Evolutionary conservation across 2,329 filamentous ascomycete genomes (phyloP), one percentile per base, ranked within the genome.

Genomic region (Fusarium armeniacum): DNA sequence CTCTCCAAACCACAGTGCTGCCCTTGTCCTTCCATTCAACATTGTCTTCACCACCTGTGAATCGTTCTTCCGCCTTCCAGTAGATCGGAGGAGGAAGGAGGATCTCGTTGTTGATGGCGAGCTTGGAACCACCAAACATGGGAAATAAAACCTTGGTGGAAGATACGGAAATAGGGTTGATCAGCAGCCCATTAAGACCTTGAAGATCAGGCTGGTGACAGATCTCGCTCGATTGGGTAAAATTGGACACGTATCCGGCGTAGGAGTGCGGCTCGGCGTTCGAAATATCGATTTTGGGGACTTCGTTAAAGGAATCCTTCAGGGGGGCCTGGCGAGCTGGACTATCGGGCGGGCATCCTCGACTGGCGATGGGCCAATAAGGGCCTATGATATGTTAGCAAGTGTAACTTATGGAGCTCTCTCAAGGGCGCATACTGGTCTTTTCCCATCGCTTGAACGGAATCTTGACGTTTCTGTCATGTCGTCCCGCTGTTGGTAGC

Each of bases 61-160:
- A 91, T 3, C 88, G 84, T 49, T 87, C 84, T 55, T 91, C 88
- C 20, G 86, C 84, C 61, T 84, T 83, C 84, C 88, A 91, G 78
- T 92, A 91, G 85, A 91, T 90, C 51, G 89, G 88, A 1, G 90
- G 88, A 0, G 90, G 90, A 18, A 92, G 85, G 16, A 91, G 82
- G 64, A 92, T 91, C 69, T 92, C 90, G 74, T 90, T 91, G 80
- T 92, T 91, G 67, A 90, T 85, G 20, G 85, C 84, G 38, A 91
- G 81, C 75, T 92, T 92, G 78, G 89, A 91, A 62, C 90, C 90
- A 44, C 89, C 87, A 67, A 92, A 91, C 75, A 92, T 82, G 22
- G 90, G 90, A 45, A 90, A 84, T 20, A 91, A 78, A 7, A 84
- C 81, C 64, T 84, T 85, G 40, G 87, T 89, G 3, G 87, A 82